Conservation (phyloP, 1,284 basidiomycete species). For the Microbotryum saponariae region DNA sequence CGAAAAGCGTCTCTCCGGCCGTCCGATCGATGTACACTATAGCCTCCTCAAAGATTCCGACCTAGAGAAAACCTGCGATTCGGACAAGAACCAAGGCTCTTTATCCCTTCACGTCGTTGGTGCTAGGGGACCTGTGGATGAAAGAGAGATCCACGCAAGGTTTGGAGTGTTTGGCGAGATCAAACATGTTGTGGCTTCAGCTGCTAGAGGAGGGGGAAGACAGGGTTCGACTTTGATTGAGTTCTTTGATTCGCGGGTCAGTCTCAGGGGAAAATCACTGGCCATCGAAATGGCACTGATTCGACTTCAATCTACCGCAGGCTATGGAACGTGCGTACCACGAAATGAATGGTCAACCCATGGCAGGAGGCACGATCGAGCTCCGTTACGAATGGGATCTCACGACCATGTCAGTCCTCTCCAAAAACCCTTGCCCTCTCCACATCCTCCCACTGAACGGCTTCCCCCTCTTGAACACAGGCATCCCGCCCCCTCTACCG, state of each 20-base stretch:
- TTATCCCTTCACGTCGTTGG: slow-evolving; percentile 66
- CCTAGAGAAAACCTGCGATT: slow-evolving; percentile 57
- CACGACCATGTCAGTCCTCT: slow-evolving; percentile 40
- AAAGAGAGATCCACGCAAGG: slow-evolving; percentile 70
- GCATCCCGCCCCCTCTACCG: no score
- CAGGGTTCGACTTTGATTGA: slow-evolving; percentile 69
- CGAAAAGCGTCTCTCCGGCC: slow-evolving; percentile 70
- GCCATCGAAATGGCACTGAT: slow-evolving; percentile 24
- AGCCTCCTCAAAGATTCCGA: slow-evolving; percentile 81
- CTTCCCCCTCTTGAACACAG: no score
- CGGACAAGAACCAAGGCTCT: slow-evolving; percentile 84
- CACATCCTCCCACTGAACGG: no score
- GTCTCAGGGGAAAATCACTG: slow-evolving; percentile 32
- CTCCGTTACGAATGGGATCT: slow-evolving; percentile 82
- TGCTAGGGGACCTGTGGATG: slow-evolving; percentile 62
- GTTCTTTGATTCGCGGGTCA: slow-evolving; percentile 74
- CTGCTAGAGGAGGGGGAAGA: slow-evolving; percentile 31
- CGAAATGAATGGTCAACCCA: slow-evolving; percentile 61
- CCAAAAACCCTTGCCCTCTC: no score
- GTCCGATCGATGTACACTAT: slow-evolving; percentile 93
- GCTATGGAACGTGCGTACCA: slow-evolving; percentile 72
- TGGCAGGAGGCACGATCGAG: slow-evolving; percentile 73
- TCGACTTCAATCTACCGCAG: slow-evolving; percentile 42
- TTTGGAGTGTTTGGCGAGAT: slow-evolving; percentile 86
- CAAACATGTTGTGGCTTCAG: slow-evolving; percentile 54